A percentile compares a stretch with the other conserved stretches of the same genome.
phyloP scores from a whole-genome alignment of 2,329 filamentous ascomycete genomes.

The Trichophyton simii region DNA sequence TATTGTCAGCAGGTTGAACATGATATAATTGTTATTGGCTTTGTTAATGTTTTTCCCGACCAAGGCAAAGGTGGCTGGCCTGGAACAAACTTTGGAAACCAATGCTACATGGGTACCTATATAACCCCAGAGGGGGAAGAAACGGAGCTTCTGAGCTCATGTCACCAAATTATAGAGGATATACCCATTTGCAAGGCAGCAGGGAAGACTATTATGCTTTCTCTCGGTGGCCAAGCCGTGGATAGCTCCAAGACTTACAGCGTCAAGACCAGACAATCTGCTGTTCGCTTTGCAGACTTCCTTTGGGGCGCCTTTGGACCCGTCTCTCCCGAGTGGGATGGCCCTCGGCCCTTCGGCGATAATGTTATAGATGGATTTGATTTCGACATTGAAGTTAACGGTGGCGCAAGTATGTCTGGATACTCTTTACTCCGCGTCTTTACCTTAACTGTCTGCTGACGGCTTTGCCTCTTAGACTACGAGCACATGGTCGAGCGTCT shows the following conservation, averaged over 20 bases:
- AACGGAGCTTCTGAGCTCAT: conserved; percentile 33
- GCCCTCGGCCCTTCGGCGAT: conserved; percentile 38
- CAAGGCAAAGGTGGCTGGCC: conserved; percentile 36
- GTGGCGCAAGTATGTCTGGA: conserved; percentile 19
- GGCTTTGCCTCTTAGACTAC: not conserved
- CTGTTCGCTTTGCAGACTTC: conserved; percentile 37
- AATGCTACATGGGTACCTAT: conserved; percentile 32
- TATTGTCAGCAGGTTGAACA: conserved; percentile 41
- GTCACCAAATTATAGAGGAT: conserved; percentile 33
- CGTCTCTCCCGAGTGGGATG: conserved; percentile 20
- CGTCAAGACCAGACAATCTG: conserved; percentile 30
- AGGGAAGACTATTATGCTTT: conserved; percentile 37
- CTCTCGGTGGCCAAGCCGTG: conserved; percentile 35
- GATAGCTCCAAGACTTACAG: conserved; percentile 25
- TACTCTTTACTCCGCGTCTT: not conserved
- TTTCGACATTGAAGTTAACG: conserved; percentile 34
- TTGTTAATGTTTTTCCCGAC: conserved; percentile 44
- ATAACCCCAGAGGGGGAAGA: conserved; percentile 28
- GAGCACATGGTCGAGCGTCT: not conserved
- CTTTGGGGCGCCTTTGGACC: conserved; percentile 42
- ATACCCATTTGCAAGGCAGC: conserved; percentile 28
- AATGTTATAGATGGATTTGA: conserved; percentile 41
- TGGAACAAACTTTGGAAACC: conserved; percentile 45
- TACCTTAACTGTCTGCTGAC: not conserved
- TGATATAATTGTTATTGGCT: conserved; percentile 46